These are phyloP conservation scores for Lotmaria passim DNA, from an alignment of 208 protist genomes.

Conservation along the genomic window DNA sequence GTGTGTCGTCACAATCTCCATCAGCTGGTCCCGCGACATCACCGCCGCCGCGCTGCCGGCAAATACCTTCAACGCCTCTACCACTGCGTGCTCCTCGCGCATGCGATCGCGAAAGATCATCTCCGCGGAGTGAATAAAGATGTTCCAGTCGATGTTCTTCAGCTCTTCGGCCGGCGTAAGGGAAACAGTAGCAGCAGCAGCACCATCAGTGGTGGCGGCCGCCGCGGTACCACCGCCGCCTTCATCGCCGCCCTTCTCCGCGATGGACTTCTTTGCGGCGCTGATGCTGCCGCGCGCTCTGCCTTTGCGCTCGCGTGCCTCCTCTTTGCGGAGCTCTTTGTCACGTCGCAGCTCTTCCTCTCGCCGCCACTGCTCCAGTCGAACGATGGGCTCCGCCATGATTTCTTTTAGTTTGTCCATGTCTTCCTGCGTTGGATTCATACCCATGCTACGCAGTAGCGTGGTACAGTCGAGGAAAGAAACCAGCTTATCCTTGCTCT, in stretches of 20 bases:
- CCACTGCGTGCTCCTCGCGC: constrained; percentile 69
- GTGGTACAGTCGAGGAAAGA: constrained; percentile 91
- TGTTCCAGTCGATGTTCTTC: constrained; percentile 95
- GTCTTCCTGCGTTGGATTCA: constrained; percentile 87
- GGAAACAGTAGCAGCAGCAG: constrained; percentile 40
- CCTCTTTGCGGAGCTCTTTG: constrained; percentile 80
- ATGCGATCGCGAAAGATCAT: constrained; percentile 80
- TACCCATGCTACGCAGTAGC: constrained; percentile 89
- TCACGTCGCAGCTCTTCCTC: constrained; percentile 83
- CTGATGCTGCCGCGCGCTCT: constrained; percentile 24
- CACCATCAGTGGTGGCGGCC: too few species aligned
- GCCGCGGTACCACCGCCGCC: constrained; percentile 4
- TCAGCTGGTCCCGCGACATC: constrained; percentile 60
- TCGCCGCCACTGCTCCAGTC: constrained; percentile 85
- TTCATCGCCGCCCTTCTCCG: constrained; percentile 44
- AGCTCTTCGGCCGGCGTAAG: constrained; percentile 82
- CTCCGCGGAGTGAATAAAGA: constrained; percentile 89
- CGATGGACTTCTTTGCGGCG: constrained; percentile 43
- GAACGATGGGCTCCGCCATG: constrained; percentile 79
- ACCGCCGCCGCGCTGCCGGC: constrained; percentile 7
- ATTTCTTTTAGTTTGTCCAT: constrained; percentile 80
- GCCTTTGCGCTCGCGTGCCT: constrained; percentile 61
- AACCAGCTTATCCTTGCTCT: constrained; percentile 90
- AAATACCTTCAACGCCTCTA: constrained; percentile 68
- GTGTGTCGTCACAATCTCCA: constrained; percentile 76